phyloP scores from a whole-genome alignment of 176 grass and related monocot genomes.

The Zea luxurians region DNA sequence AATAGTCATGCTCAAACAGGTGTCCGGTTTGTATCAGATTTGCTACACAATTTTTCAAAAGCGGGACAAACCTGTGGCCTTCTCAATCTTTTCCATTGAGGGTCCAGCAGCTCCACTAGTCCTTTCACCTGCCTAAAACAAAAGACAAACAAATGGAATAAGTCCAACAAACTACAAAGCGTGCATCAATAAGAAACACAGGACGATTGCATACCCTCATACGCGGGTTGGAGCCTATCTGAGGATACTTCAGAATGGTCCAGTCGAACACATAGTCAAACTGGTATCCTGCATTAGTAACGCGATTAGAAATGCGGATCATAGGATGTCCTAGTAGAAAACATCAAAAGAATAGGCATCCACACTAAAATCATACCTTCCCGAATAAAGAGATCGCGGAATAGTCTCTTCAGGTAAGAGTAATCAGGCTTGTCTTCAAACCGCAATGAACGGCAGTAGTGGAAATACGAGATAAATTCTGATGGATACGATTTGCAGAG shows the following conservation, averaged over 20 bases:
- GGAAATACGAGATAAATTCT: conserved; percentile 80
- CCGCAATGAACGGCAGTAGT: conserved; percentile 74
- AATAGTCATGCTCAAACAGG: conserved; percentile 1
- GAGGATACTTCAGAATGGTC: conserved; percentile 83
- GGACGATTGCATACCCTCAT: conserved; percentile 45
- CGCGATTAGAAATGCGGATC: conserved; percentile 2
- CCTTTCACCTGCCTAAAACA: conserved; percentile 51
- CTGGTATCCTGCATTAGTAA: conserved; percentile 55
- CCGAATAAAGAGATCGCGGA: conserved; percentile 73
- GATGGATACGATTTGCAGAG: conserved; percentile 81
- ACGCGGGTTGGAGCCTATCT: conserved; percentile 54
- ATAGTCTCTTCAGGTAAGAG: conserved; percentile 69
- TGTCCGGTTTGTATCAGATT: background rate
- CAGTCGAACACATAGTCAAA: conserved; percentile 83
- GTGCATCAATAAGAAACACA: background rate
- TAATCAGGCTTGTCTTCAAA: conserved; percentile 92
- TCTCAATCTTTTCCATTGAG: conserved; percentile 57
- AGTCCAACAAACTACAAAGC: conserved; percentile 25
- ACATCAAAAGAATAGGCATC: background rate
- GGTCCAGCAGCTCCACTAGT: conserved; percentile 50
- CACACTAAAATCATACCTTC: conserved; percentile 42
- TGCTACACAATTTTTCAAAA: background rate
- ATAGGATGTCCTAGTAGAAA: background rate
- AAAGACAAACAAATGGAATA: conserved; percentile 5
- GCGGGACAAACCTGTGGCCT: conserved; percentile 49